phyloP scores from a whole-genome alignment of 2,329 filamentous ascomycete species.

The Ustulina deusta region DNA sequence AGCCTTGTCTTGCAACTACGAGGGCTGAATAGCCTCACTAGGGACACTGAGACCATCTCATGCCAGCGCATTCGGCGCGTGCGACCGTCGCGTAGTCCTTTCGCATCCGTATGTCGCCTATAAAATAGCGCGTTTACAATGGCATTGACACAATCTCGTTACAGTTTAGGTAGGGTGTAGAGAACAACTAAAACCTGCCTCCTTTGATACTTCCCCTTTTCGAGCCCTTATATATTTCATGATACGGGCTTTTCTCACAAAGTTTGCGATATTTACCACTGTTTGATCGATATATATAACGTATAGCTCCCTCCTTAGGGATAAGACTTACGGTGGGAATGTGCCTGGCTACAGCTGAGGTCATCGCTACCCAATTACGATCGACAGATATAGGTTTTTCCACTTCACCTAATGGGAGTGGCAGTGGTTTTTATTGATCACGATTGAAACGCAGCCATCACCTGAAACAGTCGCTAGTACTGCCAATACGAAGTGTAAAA shows the following conservation, averaged over 20 bases:
- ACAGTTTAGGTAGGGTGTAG: too few species aligned
- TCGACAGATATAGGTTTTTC: slow-evolving; percentile 12
- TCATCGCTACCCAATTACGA: neutral
- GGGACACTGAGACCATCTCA: too few species aligned
- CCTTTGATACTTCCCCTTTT: neutral
- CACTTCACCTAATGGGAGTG: slow-evolving; percentile 12
- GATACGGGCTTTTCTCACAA: neutral
- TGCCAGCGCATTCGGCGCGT: too few species aligned
- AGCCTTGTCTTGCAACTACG: too few species aligned
- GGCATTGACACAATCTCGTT: too few species aligned
- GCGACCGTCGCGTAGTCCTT: too few species aligned
- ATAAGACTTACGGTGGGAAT: neutral
- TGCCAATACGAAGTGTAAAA: too few species aligned
- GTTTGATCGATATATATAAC: slow-evolving; percentile 26
- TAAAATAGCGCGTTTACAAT: too few species aligned
- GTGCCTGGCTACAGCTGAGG: neutral
- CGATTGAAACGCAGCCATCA: neutral
- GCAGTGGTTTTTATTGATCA: slow-evolving; percentile 7
- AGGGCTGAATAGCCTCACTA: too few species aligned
- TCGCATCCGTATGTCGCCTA: too few species aligned
- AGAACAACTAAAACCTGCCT: neutral
- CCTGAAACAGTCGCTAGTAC: neutral
- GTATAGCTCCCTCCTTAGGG: slow-evolving; percentile 15
- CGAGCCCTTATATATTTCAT: neutral
- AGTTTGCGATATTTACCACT: slow-evolving; percentile 16